A percentile compares a stretch with the other conserved stretches of the same genome.
Evolutionary conservation across 257 asterid genomes (phyloP).

Genomic region (Fraxinus excelsior): DNA sequence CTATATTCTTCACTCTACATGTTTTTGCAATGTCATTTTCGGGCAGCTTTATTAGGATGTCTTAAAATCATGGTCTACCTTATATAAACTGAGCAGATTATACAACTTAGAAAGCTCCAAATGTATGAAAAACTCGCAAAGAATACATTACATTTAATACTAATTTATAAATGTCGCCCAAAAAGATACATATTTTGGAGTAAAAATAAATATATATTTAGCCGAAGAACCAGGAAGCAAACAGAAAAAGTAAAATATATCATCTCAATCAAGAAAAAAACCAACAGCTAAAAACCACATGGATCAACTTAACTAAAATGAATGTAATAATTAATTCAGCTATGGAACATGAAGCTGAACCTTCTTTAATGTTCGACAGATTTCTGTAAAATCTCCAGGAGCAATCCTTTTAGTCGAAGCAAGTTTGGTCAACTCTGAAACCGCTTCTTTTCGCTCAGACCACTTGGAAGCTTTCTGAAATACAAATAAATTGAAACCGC

Average conservation of each 20-base stretch:
- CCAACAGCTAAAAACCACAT: constrained; percentile 1
- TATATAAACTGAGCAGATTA: background rate
- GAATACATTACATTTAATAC: background rate
- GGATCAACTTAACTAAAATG: background rate
- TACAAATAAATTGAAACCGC: constrained; percentile 27
- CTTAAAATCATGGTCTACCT: background rate
- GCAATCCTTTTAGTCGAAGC: constrained; percentile 94
- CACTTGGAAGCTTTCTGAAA: constrained; percentile 96
- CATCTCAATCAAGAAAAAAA: constrained; percentile 3
- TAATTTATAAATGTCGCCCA: background rate
- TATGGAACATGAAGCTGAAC: constrained; percentile 33
- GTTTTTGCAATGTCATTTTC: background rate
- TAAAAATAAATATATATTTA: background rate
- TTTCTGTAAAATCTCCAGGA: constrained; percentile 95
- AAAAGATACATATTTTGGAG: background rate
- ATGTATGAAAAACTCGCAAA: background rate
- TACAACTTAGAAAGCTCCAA: background rate
- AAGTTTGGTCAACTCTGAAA: constrained; percentile 92
- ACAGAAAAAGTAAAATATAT: background rate
- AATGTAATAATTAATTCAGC: background rate
- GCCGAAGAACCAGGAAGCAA: background rate
- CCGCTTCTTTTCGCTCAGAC: constrained; percentile 99
- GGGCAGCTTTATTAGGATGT: background rate
- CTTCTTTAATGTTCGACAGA: constrained; percentile 94
- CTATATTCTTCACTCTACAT: background rate